phyloP scores from a whole-genome alignment of 1,284 basidiomycete genomes.

The Schizophyllum amplum region DNA sequence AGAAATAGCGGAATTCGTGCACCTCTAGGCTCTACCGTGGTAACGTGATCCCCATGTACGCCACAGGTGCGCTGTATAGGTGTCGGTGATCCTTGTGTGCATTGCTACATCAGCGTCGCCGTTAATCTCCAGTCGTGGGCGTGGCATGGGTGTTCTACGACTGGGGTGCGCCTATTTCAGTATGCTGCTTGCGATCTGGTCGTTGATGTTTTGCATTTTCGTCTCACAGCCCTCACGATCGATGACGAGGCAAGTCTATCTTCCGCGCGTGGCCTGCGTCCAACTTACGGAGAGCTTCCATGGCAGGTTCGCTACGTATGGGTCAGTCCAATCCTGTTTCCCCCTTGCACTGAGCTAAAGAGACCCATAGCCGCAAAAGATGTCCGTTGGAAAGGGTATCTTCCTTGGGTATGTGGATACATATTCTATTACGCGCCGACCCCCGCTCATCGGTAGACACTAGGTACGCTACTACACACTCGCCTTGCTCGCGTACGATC shows the following conservation, averaged over 20 bases:
- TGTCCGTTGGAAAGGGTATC: not conserved
- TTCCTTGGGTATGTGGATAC: not conserved
- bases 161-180: not conserved
- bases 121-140: not conserved
- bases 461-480: not conserved
- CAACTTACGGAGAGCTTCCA: not conserved
- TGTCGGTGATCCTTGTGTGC: not conserved
- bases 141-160: not conserved
- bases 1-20: not conserved
- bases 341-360: too few species aligned
- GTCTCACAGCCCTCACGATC: not conserved
- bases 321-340: too few species aligned
- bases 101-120: not conserved
- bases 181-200: not conserved
- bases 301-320: not conserved
- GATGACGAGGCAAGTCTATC: not conserved
- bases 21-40: not conserved
- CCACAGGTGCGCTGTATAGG: too few species aligned
- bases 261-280: not conserved
- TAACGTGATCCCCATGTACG: not conserved
- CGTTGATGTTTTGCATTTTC: not conserved
- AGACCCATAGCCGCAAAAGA: not conserved
- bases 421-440: not conserved
- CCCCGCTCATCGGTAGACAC: not conserved
- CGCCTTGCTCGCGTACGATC: not conserved